A percentile compares a stretch with the other conserved stretches of the same genome.
Conservation (phyloP, 441 rosid genomes). For the Cnidoscolus chayamansa region DNA sequence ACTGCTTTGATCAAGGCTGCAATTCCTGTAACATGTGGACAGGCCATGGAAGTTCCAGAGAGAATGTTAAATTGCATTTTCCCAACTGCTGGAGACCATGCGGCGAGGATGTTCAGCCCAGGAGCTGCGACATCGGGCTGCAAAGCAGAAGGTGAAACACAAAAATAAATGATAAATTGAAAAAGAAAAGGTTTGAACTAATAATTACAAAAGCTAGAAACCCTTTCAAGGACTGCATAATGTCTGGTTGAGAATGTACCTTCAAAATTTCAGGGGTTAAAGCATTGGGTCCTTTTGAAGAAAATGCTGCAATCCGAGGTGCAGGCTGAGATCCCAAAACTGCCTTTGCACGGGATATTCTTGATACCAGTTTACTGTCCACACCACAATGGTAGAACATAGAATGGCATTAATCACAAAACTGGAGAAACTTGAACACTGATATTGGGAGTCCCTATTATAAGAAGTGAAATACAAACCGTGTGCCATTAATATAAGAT, state of each 20-base stretch:
- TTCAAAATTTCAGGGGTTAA: constrained; percentile 65
- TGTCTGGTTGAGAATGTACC: constrained; percentile 29
- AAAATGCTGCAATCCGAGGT: constrained; percentile 57
- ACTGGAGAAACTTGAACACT: neutral
- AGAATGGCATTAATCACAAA: constrained; percentile 9
- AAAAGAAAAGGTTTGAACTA: neutral
- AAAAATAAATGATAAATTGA: neutral
- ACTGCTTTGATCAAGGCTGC: constrained; percentile 75
- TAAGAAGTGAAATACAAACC: constrained; percentile 30
- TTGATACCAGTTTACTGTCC: constrained; percentile 41
- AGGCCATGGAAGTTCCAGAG: constrained; percentile 91
- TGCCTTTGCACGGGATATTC: constrained; percentile 48
- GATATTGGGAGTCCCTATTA: neutral
- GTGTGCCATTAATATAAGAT: constrained; percentile 38
- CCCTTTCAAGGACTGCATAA: no score
- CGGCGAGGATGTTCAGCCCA: constrained; percentile 60
- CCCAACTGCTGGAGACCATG: constrained; percentile 49
- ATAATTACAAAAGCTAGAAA: neutral
- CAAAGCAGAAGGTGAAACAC: constrained; percentile 15
- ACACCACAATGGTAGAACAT: neutral
- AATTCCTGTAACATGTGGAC: constrained; percentile 81
- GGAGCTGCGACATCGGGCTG: constrained; percentile 78
- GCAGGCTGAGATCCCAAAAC: constrained; percentile 50
- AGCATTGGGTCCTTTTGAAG: constrained; percentile 72
- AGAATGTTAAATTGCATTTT: constrained; percentile 41